Evolutionary conservation across 805 yeast species (phyloP).

Genomic region (Candida morakotiae): DNA sequence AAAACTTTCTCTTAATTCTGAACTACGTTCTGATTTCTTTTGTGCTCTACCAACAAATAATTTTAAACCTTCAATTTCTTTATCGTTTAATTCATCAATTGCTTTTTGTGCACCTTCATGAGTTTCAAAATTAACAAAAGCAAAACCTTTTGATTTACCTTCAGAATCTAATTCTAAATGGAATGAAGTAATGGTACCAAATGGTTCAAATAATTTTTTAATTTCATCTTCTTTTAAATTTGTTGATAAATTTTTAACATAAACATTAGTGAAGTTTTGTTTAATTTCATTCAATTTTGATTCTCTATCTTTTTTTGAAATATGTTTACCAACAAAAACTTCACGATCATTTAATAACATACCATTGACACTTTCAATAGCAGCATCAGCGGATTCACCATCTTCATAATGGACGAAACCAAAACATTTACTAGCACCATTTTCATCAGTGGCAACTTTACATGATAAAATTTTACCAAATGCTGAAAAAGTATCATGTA

Average conservation of each 20-base stretch:
- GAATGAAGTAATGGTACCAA: slow-evolving; percentile 81
- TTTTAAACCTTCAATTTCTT: slow-evolving; percentile 78
- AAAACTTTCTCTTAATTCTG: slow-evolving; percentile 91
- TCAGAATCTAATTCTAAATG: slow-evolving; percentile 75
- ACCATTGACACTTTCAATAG: slow-evolving; percentile 96
- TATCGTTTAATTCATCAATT: slow-evolving; percentile 86
- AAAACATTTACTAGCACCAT: slow-evolving; percentile 89
- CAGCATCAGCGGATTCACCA: slow-evolving; percentile 88
- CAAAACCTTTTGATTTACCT: slow-evolving; percentile 93
- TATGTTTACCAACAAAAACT: slow-evolving; percentile 93
- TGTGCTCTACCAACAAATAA: slow-evolving; percentile 98
- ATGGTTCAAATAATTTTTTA: slow-evolving; percentile 63
- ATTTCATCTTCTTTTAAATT: slow-evolving; percentile 72
- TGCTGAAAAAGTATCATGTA: slow-evolving; percentile 96
- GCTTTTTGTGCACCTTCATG: slow-evolving; percentile 90
- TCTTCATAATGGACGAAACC: slow-evolving; percentile 97
- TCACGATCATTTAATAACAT: slow-evolving; percentile 95
- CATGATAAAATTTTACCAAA: slow-evolving; percentile 95
- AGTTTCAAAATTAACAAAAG: slow-evolving; percentile 84
- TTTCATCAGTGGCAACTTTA: slow-evolving; percentile 93
- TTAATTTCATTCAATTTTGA: slow-evolving; percentile 85
- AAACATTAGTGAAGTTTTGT: slow-evolving; percentile 93
- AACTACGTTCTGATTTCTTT: slow-evolving; percentile 96
- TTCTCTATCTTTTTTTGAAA: slow-evolving; percentile 90
- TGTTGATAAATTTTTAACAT: slow-evolving; percentile 81